Base-by-base conservation (phyloP, 2,329 filamentous ascomycete species). In the Neofusicoccum ribis region DNA sequence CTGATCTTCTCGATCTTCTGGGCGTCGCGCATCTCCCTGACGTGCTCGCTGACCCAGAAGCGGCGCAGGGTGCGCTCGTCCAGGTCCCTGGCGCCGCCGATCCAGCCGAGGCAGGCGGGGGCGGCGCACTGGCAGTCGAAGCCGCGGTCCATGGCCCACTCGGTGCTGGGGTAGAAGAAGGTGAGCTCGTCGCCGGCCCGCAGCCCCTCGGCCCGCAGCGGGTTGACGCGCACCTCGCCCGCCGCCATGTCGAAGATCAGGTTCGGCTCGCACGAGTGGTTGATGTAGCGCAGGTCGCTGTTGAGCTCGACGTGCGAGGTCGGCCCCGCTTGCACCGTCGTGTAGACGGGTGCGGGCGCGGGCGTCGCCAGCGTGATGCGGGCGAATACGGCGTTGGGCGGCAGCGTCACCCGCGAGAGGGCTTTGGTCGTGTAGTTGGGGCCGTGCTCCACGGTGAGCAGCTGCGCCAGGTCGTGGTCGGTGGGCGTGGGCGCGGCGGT, bases 141-240 rank as follows among this genome's bases (percentile, higher is more conserved):
- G 3, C 88, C 83, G 79, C 91, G 89, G 37, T 86, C 86, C 89
- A 92, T 91, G 71, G 82, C 72, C 88, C 88, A 92, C 77, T 92
- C 89, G 1, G 89, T 91, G 63, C 87, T 90, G 3, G 89, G 89
- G 71, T 92, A 92, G 78, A 91, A 92, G 79, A 91, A 92, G 73
- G 78, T 78, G 50, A 81, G 66, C 61, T 79, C 77, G 41, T 81
- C 78, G 1, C 79, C 79, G 8, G 67, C 72, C 41, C 72, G 76
- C 61, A 77, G 59, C 0, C 74, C 76, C 1, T 65, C 68, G 15
- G 68, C 68, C 1, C 8, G 7, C 7, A 70, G 61, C 7, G 67
- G 84, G 6, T 84, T 85, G 11, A 85, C 87, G 31, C 88, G 78
- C 68, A 91, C 78, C 70, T 84, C 84, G 72, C 73, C 74, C 4